phyloP scores from a whole-genome alignment of 352 stramenopile species.

The Phytophthora parvispora region DNA sequence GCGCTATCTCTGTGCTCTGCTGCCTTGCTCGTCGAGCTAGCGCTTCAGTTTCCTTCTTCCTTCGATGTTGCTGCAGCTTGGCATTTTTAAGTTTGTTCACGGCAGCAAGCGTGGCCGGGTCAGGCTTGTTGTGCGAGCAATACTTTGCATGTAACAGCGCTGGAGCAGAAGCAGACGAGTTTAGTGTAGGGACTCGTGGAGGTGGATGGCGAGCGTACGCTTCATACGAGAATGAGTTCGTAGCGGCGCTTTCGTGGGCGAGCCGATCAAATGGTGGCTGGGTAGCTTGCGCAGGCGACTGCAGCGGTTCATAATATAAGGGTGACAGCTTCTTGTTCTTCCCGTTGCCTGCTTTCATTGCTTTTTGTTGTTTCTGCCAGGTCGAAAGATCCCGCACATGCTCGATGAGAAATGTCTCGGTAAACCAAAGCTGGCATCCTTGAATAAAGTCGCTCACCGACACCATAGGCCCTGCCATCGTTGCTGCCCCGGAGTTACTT shows the following conservation, averaged over 20 bases:
- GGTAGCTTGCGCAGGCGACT: constrained; percentile 18
- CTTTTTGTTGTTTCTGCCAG: constrained; percentile 35
- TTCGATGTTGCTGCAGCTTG: constrained; percentile 32
- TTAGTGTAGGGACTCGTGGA: constrained; percentile 18
- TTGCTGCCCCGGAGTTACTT: background rate
- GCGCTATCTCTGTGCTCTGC: constrained; percentile 62
- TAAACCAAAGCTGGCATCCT: constrained; percentile 65
- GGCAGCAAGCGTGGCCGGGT: constrained; percentile 19
- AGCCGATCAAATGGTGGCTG: constrained; percentile 59
- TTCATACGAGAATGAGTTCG: constrained; percentile 60
- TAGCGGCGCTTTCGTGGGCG: constrained; percentile 45
- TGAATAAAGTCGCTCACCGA: constrained; percentile 57
- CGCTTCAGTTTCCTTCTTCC: constrained; percentile 38
- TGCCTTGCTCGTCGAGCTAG: constrained; percentile 39
- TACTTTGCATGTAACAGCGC: constrained; percentile 32
- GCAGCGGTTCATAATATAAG: constrained; percentile 17
- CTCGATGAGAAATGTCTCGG: constrained; percentile 52
- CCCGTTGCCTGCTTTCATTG: constrained; percentile 17
- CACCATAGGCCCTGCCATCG: constrained; percentile 18
- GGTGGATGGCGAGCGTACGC: constrained; percentile 41
- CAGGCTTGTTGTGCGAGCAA: constrained; percentile 30
- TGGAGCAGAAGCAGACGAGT: constrained; percentile 30
- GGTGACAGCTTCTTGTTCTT: constrained; percentile 24
- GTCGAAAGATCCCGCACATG: constrained; percentile 29
- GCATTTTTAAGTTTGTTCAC: constrained; percentile 49